Base-by-base conservation (phyloP, 1,284 basidiomycete species). In the Cryptococcus jaspeensis region DNA sequence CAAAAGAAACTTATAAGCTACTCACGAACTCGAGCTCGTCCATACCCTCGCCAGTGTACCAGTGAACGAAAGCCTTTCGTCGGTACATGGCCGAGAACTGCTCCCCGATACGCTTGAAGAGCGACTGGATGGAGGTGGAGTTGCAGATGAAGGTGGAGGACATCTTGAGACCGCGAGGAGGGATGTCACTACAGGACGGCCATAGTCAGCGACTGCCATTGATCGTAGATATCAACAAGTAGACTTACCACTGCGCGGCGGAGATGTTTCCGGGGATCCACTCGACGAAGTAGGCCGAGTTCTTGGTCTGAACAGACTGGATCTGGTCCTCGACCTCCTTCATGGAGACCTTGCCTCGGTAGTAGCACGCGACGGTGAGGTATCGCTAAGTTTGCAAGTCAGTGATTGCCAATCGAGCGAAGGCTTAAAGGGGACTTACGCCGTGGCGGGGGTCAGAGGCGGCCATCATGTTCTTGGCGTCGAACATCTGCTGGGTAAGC, bases 21-120 rank as follows among this genome's bases (percentile, higher is more conserved):
- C 23, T 76, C 80, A 72, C 60, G 63, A 85, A 87, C 83, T 92
- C 92, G 88, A 97, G 92, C 85, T 97, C 94, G 80, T 96, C 93
- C 94, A 96, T 96, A 79, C 94, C 93, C 83, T 95, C 92, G 76
- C 93, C 91, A 45, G 92, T 96, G 81, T 96, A 95, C 90, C 93
- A 97, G 80, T 97, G 93, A 84, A 97, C 87, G 88, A 97, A 97
- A 43, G 94, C 94, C 83, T 96, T 96, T 78, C 94, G 85, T 62
- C 93, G 89, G 87, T 96, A 97, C 95, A 97, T 98, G 79, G 91
- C 90, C 60, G 90, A 90, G 86, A 98, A 98, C 80, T 97, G 94
- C 77, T 94, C 90, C 68, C 87, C 89, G 76, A 95, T 90, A 81
- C 93, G 92, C 83, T 93, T 92, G 89, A 97, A 96, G 64, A 97